phyloP scores from a whole-genome alignment of 495 filamentous ascomycete species.

The Penicillium lagena region DNA sequence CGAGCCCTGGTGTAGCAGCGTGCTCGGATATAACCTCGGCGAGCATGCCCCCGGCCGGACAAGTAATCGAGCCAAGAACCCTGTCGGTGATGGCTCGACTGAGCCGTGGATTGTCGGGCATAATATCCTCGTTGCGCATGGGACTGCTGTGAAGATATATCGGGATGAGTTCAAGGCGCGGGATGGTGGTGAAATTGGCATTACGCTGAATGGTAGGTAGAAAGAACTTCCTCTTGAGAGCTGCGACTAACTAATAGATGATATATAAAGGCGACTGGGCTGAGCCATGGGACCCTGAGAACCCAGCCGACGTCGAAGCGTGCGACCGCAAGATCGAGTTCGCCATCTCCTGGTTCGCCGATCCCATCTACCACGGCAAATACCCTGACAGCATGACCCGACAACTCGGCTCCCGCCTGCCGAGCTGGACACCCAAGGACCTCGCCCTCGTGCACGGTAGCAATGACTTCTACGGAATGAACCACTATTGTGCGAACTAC shows the following conservation, averaged over 20 bases:
- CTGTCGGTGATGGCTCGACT: slow-evolving; percentile 40
- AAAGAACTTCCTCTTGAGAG: too few relatives aligned
- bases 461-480: slow-evolving; percentile 82
- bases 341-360: slow-evolving; percentile 55
- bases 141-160: slow-evolving; percentile 45
- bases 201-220: slow-evolving; percentile 46
- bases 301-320: slow-evolving; percentile 44
- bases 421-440: slow-evolving; percentile 59
- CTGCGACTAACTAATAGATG: too few relatives aligned
- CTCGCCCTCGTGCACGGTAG: slow-evolving; percentile 61
- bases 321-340: slow-evolving; percentile 48
- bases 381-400: slow-evolving; percentile 72
- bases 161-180: slow-evolving; percentile 42
- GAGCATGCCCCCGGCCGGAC: slow-evolving; percentile 46
- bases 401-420: slow-evolving; percentile 65
- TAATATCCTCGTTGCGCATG: slow-evolving; percentile 43
- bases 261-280: slow-evolving; percentile 51
- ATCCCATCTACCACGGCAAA: slow-evolving; percentile 69
- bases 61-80: slow-evolving; percentile 41
- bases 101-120: slow-evolving; percentile 50
- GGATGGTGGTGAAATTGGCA: slow-evolving; percentile 45
- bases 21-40: slow-evolving; percentile 47
- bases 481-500: slow-evolving; percentile 80
- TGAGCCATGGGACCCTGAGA: slow-evolving; percentile 46
- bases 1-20: slow-evolving; percentile 47